These are phyloP conservation scores for Elaeis guineensis DNA, from an alignment of 176 grass and related monocot species.

Conservation along the genomic window DNA sequence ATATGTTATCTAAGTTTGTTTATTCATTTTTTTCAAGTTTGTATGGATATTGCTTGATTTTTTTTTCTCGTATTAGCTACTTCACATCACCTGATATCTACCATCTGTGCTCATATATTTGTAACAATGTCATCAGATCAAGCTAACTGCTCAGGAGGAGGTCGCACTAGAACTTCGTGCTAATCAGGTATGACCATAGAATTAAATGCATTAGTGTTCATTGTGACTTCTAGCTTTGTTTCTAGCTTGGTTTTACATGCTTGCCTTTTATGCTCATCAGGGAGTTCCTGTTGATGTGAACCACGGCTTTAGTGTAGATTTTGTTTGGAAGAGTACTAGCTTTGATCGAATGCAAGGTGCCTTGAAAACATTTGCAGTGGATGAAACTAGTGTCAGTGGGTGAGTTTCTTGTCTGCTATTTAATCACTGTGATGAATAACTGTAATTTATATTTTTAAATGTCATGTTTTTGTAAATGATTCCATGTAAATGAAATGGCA, in stretches of 20 bases:
- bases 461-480: no score
- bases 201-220: background rate
- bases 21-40: no score
- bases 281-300: conserved; percentile 87
- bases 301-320: conserved; percentile 93
- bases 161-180: conserved; percentile 97
- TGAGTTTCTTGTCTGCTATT: conserved; percentile 30
- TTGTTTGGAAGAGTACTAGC: conserved; percentile 99
- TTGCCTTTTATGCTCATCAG: conserved; percentile 36
- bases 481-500: no score
- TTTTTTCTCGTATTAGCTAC: no score
- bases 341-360: conserved; percentile 99
- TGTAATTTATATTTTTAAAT: no score
- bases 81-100: no score
- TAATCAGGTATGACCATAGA: conserved; percentile 48
- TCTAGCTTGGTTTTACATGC: background rate
- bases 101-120: no score
- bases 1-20: no score
- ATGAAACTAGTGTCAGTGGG: conserved; percentile 99
- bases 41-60: no score
- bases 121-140: conserved; percentile 46
- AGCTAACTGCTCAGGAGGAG: conserved; percentile 96
- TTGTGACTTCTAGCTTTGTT: conserved; percentile 5
- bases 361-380: conserved; percentile 97
- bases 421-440: no score